Percentiles rank a stretch among this genome's conserved stretches.
These are phyloP conservation scores for Linderniella brevidens DNA, from an alignment of 257 asterid genomes.

Conservation along the genomic window DNA sequence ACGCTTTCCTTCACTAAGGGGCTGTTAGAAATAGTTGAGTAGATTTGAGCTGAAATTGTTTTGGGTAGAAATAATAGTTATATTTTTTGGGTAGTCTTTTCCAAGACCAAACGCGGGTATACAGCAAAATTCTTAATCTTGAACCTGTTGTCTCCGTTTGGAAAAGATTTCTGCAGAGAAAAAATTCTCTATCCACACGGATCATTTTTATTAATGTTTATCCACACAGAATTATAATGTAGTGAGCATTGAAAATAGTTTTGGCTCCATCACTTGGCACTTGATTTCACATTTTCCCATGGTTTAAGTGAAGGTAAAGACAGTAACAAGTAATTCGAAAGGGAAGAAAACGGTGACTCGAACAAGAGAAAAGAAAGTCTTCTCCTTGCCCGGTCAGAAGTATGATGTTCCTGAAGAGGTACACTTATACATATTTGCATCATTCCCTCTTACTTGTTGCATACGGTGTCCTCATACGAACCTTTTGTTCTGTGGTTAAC, in stretches of 20 bases:
- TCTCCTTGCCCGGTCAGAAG: constrained; percentile 80
- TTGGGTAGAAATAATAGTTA: too few species aligned
- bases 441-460: background rate
- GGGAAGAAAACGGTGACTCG: constrained; percentile 33
- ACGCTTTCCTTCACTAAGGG: too few species aligned
- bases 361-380: constrained; percentile 68
- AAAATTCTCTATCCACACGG: too few species aligned
- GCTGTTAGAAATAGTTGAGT: too few species aligned
- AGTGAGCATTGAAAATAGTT: background rate
- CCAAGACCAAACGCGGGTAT: too few species aligned
- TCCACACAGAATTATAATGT: too few species aligned
- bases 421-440: background rate
- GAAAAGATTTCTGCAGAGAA: too few species aligned
- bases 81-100: too few species aligned
- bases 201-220: too few species aligned
- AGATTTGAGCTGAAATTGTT: too few species aligned
- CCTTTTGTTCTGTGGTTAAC: constrained; percentile 12
- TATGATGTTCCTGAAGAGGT: constrained; percentile 92
- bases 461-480: background rate
- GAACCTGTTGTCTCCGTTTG: too few species aligned
- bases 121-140: too few species aligned
- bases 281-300: constrained; percentile 14
- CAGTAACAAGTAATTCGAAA: constrained; percentile 40
- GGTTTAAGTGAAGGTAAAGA: constrained; percentile 49
- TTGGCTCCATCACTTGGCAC: constrained; percentile 6